Conservation (phyloP, 2,329 filamentous ascomycete genomes). For the Calonectria fujianensis region DNA sequence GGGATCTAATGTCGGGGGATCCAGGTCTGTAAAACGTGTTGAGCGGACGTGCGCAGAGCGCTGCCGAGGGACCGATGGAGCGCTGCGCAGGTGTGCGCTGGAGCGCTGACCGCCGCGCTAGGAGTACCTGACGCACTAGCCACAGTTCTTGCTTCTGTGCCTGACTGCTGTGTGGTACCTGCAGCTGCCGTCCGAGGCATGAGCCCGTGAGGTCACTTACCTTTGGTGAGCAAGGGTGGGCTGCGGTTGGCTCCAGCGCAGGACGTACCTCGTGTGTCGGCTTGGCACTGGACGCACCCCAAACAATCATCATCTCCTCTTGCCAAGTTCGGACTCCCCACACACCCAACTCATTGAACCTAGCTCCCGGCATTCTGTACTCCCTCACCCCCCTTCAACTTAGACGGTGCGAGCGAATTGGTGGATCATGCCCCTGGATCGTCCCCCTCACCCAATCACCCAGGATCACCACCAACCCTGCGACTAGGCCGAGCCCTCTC, state of each 20-base stretch:
- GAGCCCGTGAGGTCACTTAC: constrained; percentile 19
- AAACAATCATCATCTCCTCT: constrained; percentile 55
- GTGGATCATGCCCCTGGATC: constrained; percentile 38
- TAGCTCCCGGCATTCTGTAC: constrained; percentile 22
- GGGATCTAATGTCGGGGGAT: constrained; percentile 14
- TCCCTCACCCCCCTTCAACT: constrained; percentile 38
- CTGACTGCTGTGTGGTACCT: constrained; percentile 34
- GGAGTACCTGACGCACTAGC: constrained; percentile 32
- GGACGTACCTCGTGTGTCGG: constrained; percentile 18
- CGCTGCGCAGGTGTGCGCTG: constrained; percentile 8
- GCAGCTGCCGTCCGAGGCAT: constrained; percentile 20
- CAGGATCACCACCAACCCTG: constrained; percentile 33
- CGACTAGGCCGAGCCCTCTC: constrained; percentile 26
- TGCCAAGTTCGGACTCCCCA: constrained; percentile 35
- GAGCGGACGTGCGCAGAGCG: constrained; percentile 27
- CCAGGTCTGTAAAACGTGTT: constrained; percentile 12
- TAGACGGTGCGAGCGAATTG: constrained; percentile 25
- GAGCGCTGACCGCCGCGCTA: background rate
- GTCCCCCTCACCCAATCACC: constrained; percentile 41
- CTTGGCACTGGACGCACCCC: constrained; percentile 44
- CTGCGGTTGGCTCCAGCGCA: background rate
- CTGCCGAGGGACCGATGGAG: constrained; percentile 39
- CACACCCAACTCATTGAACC: constrained; percentile 35
- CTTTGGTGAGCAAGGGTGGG: background rate
- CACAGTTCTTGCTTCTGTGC: constrained; percentile 35